Conservation (phyloP, 2,329 filamentous ascomycete species). For the Diplocarpon rosae region DNA sequence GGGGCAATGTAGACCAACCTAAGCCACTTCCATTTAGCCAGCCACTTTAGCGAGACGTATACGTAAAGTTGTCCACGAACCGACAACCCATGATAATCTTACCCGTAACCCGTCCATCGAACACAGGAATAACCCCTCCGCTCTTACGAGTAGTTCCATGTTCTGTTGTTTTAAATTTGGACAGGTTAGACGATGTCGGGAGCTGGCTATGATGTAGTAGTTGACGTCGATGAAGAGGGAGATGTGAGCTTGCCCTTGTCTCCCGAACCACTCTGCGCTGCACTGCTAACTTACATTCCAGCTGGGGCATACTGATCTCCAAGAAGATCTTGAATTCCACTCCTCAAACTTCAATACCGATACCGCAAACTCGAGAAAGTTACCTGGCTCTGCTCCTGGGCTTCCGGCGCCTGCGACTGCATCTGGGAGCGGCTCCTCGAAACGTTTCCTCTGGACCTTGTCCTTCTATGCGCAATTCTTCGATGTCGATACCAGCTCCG, state of each 20-base stretch:
- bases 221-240: slow-evolving; percentile 85
- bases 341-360: slow-evolving; percentile 69
- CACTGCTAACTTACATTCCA: slow-evolving; percentile 29
- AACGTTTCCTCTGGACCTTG: slow-evolving; percentile 86
- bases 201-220: slow-evolving; percentile 92
- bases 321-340: slow-evolving; percentile 99
- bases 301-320: slow-evolving; percentile 92
- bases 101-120: no score
- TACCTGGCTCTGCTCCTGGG: slow-evolving; percentile 31
- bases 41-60: no score
- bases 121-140: not conserved
- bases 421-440: slow-evolving; percentile 43
- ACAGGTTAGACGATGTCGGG: slow-evolving; percentile 20
- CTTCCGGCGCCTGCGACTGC: slow-evolving; percentile 49
- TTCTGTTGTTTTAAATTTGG: not conserved
- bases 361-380: slow-evolving; percentile 32
- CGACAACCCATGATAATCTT: no score
- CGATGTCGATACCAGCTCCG: slow-evolving; percentile 89
- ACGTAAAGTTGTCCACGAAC: no score
- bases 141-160: not conserved
- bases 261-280: not conserved
- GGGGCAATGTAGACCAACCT: no score
- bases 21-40: no score
- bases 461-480: slow-evolving; percentile 97
- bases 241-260: slow-evolving; percentile 35